phyloP scores from a whole-genome alignment of 148 eudicot species.

The Talinum fruticosum region DNA sequence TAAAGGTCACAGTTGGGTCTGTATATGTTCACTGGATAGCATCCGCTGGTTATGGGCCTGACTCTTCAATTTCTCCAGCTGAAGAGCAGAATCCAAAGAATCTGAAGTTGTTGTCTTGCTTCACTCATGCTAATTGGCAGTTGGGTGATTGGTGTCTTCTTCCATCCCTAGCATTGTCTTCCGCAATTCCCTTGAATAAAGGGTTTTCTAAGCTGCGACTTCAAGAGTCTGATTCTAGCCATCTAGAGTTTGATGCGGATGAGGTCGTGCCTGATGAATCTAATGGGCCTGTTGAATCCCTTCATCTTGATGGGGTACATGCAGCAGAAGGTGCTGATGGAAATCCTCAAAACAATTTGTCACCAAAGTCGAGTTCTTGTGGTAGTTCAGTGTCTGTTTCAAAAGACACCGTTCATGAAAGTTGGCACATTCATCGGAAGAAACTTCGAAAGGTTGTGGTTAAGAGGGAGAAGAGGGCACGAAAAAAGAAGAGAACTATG shows the following conservation, averaged over 20 bases:
- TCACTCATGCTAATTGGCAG: conserved; percentile 91
- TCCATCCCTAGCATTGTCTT: conserved; percentile 44
- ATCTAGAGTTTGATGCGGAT: conserved; percentile 41
- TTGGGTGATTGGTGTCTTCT: conserved; percentile 93
- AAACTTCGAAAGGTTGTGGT: conserved; percentile 82
- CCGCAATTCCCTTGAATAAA: conserved; percentile 42
- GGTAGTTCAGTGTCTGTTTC: conserved; percentile 53
- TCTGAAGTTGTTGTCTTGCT: conserved; percentile 75
- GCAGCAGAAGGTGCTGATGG: conserved; percentile 31
- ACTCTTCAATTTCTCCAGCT: conserved; percentile 74
- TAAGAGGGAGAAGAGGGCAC: conserved; percentile 70
- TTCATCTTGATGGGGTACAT: conserved; percentile 42
- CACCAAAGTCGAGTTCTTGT: conserved; percentile 47
- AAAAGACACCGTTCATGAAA: conserved; percentile 59
- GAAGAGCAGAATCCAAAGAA: conserved; percentile 93
- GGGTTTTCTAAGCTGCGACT: conserved; percentile 45
- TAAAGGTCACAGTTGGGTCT: conserved; percentile 73
- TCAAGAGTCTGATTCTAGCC: conserved; percentile 38
- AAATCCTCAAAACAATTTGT: conserved; percentile 33
- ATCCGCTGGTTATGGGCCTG: conserved; percentile 92
- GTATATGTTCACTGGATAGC: conserved; percentile 94
- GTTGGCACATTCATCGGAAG: conserved; percentile 81
- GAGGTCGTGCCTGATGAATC: conserved; percentile 42
- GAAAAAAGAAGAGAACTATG: conserved; percentile 82
- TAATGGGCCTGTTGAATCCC: conserved; percentile 36